A percentile compares a stretch with the other conserved stretches of the same genome.
These are phyloP conservation scores for Nitzschia palea DNA, from an alignment of 108 stramenopile species.

Conservation along the genomic window DNA sequence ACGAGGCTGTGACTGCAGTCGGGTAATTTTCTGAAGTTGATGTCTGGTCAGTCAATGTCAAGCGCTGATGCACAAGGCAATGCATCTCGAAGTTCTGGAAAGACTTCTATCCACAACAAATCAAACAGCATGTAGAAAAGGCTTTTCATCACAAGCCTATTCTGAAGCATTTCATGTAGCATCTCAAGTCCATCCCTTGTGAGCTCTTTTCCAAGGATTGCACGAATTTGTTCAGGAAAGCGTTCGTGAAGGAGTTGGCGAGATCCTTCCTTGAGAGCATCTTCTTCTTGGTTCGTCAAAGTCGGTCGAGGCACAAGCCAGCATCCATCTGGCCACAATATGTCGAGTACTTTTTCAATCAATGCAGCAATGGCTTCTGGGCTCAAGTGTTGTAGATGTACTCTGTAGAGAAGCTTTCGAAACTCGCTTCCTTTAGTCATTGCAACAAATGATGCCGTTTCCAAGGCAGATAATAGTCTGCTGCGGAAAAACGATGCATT, in stretches of 20 bases:
- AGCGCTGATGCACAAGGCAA: slow-evolving; percentile 63
- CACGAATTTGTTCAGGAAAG: slow-evolving; percentile 76
- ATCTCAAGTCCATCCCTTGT: slow-evolving; percentile 72
- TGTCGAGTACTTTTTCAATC: slow-evolving; percentile 56
- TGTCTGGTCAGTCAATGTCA: slow-evolving; percentile 37
- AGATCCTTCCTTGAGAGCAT: slow-evolving; percentile 38
- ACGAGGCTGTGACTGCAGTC: slow-evolving; percentile 8
- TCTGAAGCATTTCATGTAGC: slow-evolving; percentile 88
- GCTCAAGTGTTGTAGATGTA: slow-evolving; percentile 67
- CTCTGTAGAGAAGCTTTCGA: slow-evolving; percentile 62
- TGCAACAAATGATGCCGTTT: slow-evolving; percentile 76
- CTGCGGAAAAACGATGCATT: slow-evolving; percentile 86
- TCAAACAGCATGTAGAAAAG: slow-evolving; percentile 88
- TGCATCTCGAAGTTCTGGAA: slow-evolving; percentile 82
- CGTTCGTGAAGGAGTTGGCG: slow-evolving; percentile 46
- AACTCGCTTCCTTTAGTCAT: slow-evolving; percentile 73
- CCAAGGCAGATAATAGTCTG: slow-evolving; percentile 74
- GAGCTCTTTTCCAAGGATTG: slow-evolving; percentile 73
- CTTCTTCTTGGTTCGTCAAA: slow-evolving; percentile 46
- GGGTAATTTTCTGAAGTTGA: not conserved
- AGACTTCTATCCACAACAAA: slow-evolving; percentile 70
- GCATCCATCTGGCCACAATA: slow-evolving; percentile 87
- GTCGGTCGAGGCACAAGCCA: slow-evolving; percentile 50
- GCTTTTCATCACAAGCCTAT: slow-evolving; percentile 78
- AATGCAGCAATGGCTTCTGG: slow-evolving; percentile 64